Conservation (phyloP, 257 asterid genomes). For the Solanum okadae region DNA sequence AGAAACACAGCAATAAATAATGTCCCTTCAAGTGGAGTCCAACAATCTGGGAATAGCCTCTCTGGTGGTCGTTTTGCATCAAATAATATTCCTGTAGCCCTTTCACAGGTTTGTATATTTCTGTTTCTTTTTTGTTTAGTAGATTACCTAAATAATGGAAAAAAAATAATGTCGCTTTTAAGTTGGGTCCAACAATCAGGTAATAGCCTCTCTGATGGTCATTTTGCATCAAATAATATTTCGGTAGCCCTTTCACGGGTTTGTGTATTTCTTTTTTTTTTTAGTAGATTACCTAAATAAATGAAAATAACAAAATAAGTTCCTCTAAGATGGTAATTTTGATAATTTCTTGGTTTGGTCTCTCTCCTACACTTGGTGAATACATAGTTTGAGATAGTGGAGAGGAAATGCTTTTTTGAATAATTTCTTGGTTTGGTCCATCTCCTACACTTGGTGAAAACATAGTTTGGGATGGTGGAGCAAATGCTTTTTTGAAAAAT, state of each 20-base stretch:
- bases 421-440: background rate
- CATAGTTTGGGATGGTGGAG: background rate
- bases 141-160: background rate
- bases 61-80: slow-evolving; percentile 87
- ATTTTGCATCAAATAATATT: slow-evolving; percentile 78
- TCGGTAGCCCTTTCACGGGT: slow-evolving; percentile 84
- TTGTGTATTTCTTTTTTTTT: slow-evolving; percentile 1
- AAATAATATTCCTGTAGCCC: slow-evolving; percentile 68
- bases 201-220: slow-evolving; percentile 65
- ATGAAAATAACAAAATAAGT: slow-evolving; percentile 23
- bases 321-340: background rate
- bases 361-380: background rate
- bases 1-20: slow-evolving; percentile 69
- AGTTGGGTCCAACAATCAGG: slow-evolving; percentile 85
- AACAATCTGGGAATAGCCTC: slow-evolving; percentile 71
- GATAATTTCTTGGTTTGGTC: background rate
- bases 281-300: background rate
- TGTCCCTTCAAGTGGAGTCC: slow-evolving; percentile 83
- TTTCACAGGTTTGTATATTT: slow-evolving; percentile 63
- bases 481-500: background rate
- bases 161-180: slow-evolving; percentile 59
- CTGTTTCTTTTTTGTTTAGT: background rate
- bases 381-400: background rate
- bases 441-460: background rate
- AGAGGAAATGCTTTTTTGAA: background rate